Evolutionary conservation across 2,329 filamentous ascomycete species (phyloP), one percentile per base, ranked within the genome.

Genomic region (Bipolaris gigantea): DNA sequence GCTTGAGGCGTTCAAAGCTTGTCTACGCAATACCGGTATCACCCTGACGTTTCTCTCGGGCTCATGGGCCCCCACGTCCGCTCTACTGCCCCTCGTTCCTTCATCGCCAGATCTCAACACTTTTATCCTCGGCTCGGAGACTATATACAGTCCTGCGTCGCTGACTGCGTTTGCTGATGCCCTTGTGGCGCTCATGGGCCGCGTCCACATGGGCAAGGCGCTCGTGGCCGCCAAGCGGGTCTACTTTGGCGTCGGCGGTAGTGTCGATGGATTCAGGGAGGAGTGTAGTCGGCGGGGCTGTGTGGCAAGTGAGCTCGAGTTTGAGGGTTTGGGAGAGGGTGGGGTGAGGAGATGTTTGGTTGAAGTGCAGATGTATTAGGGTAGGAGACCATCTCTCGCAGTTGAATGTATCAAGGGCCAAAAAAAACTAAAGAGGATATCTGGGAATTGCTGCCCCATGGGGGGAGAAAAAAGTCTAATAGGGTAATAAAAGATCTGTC

Each of bases 191-290:
- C 75, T 90, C 15, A 75, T 92, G 40, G 66, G 67, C 40, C 63
- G 76, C 13, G 78, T 85, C 45, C 77, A 79, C 46, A 75, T 77
- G 47, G 83, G 85, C 0, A 82, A 82, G 44, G 85, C 87, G 1
- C 77, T 91, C 18, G 81, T 93, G 5, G 89, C 83, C 2, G 90
- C 90, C 1, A 94, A 94, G 77, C 83, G 85, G 60, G 80, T 92
- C 10, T 94, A 94, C 73, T 94, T 94, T 74, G 90, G 90, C 2
- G 90, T 94, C 5, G 90, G 90, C 0, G 90, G 90, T 0, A 92
- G 89, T 18, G 81, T 94, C 19, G 88, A 91, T 70, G 89, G 89
- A 60, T 90, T 94, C 63, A 75, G 79, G 53, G 72, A 75, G 43
- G 76, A 75, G 46, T 79, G 76, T 60, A 66, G 72, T 21, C 70